A percentile compares a stretch with the other conserved stretches of the same genome.
These are phyloP conservation scores for Epichloe coenophiala DNA, from an alignment of 2,329 filamentous ascomycete genomes.

Conservation along the genomic window DNA sequence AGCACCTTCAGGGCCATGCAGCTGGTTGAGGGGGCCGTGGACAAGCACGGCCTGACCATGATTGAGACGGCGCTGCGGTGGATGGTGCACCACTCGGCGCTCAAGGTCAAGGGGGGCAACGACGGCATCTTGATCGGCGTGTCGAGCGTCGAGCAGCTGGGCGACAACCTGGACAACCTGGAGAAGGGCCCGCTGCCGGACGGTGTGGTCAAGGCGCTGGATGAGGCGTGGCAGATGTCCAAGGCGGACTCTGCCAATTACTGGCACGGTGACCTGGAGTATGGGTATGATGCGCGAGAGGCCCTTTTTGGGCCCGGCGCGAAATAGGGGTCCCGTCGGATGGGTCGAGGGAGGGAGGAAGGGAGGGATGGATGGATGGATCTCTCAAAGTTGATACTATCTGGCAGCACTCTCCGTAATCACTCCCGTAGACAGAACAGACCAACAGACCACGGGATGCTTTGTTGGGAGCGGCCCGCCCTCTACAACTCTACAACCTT, in stretches of 20 bases:
- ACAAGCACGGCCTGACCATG: conserved; percentile 54
- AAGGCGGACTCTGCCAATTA: conserved; percentile 43
- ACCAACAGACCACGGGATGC: too few relatives aligned
- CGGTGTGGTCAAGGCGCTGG: conserved; percentile 60
- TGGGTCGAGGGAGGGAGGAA: background rate
- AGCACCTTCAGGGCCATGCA: conserved; percentile 48
- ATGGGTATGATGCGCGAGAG: conserved; percentile 50
- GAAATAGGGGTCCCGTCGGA: conserved; percentile 17
- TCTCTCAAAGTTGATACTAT: too few relatives aligned
- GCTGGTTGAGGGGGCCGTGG: conserved; percentile 51
- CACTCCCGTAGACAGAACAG: too few relatives aligned
- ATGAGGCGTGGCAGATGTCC: conserved; percentile 62
- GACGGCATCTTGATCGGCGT: conserved; percentile 49
- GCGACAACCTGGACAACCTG: conserved; percentile 41
- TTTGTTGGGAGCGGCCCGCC: too few relatives aligned
- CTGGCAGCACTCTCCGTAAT: too few relatives aligned
- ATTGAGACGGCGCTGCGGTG: conserved; percentile 65
- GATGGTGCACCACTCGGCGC: conserved; percentile 55
- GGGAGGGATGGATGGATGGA: too few relatives aligned
- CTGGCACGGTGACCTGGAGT: conserved; percentile 49
- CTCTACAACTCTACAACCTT: too few relatives aligned
- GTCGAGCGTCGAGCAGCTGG: conserved; percentile 42
- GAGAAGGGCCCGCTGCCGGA: conserved; percentile 63
- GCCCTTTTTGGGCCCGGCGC: conserved; percentile 39
- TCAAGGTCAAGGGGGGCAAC: conserved; percentile 37